Evolutionary conservation across 805 yeast species (phyloP).

Genomic region (Jamesozyma jinghongensis): DNA sequence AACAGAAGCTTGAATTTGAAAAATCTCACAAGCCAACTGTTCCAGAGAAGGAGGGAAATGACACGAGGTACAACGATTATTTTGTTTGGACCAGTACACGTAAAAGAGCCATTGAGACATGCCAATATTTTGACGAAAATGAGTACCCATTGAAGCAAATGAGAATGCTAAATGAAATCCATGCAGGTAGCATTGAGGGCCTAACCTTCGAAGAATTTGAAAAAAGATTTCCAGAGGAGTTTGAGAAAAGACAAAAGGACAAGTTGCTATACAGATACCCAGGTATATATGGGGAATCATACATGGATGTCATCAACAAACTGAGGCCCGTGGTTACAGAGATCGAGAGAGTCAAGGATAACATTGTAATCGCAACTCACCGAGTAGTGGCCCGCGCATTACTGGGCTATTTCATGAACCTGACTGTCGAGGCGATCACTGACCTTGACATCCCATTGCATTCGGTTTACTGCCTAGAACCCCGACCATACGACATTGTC

Average conservation of each 20-base stretch:
- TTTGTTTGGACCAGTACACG: conserved; percentile 93
- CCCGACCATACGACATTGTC: conserved; percentile 91
- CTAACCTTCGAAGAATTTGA: conserved; percentile 85
- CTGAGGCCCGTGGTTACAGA: conserved; percentile 85
- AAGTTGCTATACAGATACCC: conserved; percentile 86
- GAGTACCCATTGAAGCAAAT: conserved; percentile 73
- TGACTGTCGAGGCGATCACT: conserved; percentile 70
- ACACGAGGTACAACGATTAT: conserved; percentile 33
- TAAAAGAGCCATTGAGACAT: conserved; percentile 67
- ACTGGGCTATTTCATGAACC: conserved; percentile 79
- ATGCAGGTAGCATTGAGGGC: conserved; percentile 89
- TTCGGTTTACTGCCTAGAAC: conserved; percentile 80
- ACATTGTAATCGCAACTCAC: conserved; percentile 77
- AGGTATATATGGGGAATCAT: conserved; percentile 95
- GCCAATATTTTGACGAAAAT: conserved; percentile 63
- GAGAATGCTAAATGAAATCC: conserved; percentile 88
- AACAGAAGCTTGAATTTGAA: conserved; percentile 61
- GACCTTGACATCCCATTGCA: conserved; percentile 90
- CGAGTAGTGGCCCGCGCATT: conserved; percentile 84
- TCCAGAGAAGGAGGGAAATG: conserved; percentile 16
- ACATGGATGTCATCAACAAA: conserved; percentile 84
- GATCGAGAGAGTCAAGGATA: conserved; percentile 84
- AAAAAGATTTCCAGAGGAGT: conserved; percentile 63
- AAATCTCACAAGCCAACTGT: conserved; percentile 40
- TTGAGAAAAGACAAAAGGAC: conserved; percentile 60